Base-by-base conservation (phyloP, 2,329 filamentous ascomycete genomes). In the Pestalotiopsis fici region DNA sequence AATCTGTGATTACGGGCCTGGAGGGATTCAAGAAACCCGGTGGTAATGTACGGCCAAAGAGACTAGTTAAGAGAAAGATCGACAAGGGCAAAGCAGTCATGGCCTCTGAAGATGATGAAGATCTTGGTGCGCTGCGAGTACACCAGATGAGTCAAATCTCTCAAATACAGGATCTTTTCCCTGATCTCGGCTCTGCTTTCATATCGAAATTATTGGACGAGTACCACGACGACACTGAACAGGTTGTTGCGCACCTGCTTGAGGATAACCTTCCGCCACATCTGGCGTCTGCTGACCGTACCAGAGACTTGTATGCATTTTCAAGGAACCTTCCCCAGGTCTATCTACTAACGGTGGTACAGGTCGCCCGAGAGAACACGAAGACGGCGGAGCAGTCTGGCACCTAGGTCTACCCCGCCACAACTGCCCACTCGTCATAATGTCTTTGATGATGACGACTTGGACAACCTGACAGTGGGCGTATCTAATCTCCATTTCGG, bases 131-230 rank as follows among this genome's bases (percentile, higher is more conserved):
- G 56, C 82, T 95, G 39, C 93, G 96, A 74, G 82, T 95, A 25
- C 94, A 97, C 78, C 90, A 86, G 55, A 91, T 97, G 88, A 95
- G 92, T 73, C 88, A 95, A 61, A 89, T 98, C 64, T 92, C 92
- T 0, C 93, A 97, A 77, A 86, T 99, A n/a, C 94, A 97, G 76
- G 95, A 99, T 75, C 84, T 98, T 0, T 98, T 98, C 75, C 94
- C 95, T 0, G 89, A 97, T 69, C 83, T 98, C 11, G 94, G 95
- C 4, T 91, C 93, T 3, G 93, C 87, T 0, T 98, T 97, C 75
- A 83, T 98, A 18, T 86, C 93, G 21, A 91, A 88, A 73, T 85
- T 97, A 11, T 84, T 98, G 27, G 92, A 95, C 73, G 90, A 93
- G 75, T 98, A 96, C 76, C 81, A 83, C 57, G 90, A 96, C 71